Base-by-base conservation (phyloP, 768 basidiomycete genomes). In the Psilocybe cyanescens region DNA sequence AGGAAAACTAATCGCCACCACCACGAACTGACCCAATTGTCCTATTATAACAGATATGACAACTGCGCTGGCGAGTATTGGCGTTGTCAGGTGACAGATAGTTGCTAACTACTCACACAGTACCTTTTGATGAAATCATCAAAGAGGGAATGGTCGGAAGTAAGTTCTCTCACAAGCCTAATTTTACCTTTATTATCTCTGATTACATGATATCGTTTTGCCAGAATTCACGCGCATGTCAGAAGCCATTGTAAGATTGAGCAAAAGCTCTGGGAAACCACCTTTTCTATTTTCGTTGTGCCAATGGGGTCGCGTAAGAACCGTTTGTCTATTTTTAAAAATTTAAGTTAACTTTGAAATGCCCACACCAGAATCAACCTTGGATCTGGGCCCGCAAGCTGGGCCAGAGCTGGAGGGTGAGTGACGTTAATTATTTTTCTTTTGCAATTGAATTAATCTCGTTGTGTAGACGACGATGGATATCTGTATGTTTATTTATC, bases 351-450 rank as follows among this genome's bases (percentile, higher is more conserved):
- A 28, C 57, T 55, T 31, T 48, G 58, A 54, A 16, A 17, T 24
- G 9, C 44, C 50, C 44, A 19, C 28, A n/a, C 4, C 30, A 57
- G 84, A 76, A 82, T 67, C 82, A 87, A 74, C 84, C 85, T 0
- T 88, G 86, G 87, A 59, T 83, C 4, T 89, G 88, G 88, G 88
- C 83, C 1, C 79, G 72, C 62, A 71, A 71, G 28, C 74, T 85
- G 14, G 88, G 88, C 0, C 87, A 89, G 65, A 86, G 83, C 67
- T 89, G 88, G 88, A 77, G 88, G 73, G 87, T 87, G 64, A 54
- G 81, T 66, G 4, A 24, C 39, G 50, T 50, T 16, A 37, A 54
- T 48, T n/a, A 17, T 51, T 8, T 55, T 46, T 16, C 52, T 24
- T 35, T 56, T 58, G 16, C 17, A 2, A 35, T 29, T 12, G 14